These are phyloP conservation scores for Acacia pycnantha DNA, from an alignment of 331 rosid genomes.

Conservation along the genomic window DNA sequence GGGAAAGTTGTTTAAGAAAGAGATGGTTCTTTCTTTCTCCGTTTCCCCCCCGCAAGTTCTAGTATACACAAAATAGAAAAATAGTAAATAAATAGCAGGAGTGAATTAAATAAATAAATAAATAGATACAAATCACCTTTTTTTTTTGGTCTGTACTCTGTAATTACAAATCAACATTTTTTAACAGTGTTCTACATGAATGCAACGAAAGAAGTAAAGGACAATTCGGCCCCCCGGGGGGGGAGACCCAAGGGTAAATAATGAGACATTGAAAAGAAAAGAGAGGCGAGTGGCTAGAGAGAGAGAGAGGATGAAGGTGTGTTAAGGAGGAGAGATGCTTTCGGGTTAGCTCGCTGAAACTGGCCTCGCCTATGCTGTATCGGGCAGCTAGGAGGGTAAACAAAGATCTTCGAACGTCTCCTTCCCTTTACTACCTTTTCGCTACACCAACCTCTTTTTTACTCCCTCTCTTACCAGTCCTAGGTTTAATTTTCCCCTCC, in stretches of 20 bases:
- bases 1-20: slow-evolving; percentile 81
- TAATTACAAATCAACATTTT: neutral
- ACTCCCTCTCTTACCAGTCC: slow-evolving; percentile 30
- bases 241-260: slow-evolving; percentile 13
- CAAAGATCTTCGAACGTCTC: slow-evolving; percentile 47
- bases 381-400: slow-evolving; percentile 49
- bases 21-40: slow-evolving; percentile 50
- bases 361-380: slow-evolving; percentile 71
- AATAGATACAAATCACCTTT: neutral
- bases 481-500: slow-evolving; percentile 39
- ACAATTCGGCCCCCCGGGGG: neutral
- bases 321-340: slow-evolving; percentile 38
- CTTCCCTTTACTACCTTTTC: slow-evolving; percentile 39
- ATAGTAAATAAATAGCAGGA: neutral
- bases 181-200: neutral
- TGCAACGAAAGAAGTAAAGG: slow-evolving; percentile 7
- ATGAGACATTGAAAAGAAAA: slow-evolving; percentile 42
- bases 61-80: neutral
- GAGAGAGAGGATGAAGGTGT: slow-evolving; percentile 23
- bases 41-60: slow-evolving; percentile 28
- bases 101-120: neutral
- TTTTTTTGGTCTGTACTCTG: neutral
- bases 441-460: slow-evolving; percentile 30
- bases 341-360: slow-evolving; percentile 45
- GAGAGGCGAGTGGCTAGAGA: slow-evolving; percentile 37